Conservation (phyloP, 371 early-diverging fungal genomes). For the Saksenaea vasiformis region DNA sequence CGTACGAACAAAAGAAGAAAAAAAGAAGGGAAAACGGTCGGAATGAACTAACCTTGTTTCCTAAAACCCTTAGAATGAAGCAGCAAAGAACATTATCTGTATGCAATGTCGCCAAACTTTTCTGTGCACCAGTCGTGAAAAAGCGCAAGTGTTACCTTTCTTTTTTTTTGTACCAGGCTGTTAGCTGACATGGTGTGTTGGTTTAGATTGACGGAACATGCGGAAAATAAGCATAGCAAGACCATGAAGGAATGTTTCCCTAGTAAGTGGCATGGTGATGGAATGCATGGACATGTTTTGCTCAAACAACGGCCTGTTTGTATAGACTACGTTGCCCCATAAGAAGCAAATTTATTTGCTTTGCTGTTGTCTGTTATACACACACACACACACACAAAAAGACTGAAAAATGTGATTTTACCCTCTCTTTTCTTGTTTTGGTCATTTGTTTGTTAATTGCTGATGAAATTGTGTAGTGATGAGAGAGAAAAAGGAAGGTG, state of each 20-base stretch:
- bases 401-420: too few species aligned
- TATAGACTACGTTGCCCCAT: too few species aligned
- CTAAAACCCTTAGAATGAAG: conserved; percentile 80
- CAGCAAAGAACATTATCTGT: conserved; percentile 82
- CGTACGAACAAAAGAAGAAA: conserved; percentile 37
- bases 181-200: background rate
- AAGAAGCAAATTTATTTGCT: too few species aligned
- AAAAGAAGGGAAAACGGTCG: conserved; percentile 5
- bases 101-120: conserved; percentile 80
- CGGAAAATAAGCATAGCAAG: conserved; percentile 83
- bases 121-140: conserved; percentile 77
- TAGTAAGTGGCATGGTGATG: conserved; percentile 50
- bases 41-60: too few species aligned
- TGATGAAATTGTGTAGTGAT: too few species aligned
- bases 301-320: too few species aligned
- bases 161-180: too few species aligned
- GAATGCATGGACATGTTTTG: too few species aligned
- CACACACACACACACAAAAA: too few species aligned
- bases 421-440: too few species aligned
- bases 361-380: too few species aligned
- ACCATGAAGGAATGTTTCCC: conserved; percentile 83
- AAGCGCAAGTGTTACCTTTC: conserved; percentile 52
- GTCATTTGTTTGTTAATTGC: too few species aligned
- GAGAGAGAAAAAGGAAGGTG: background rate
- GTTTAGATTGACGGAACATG: conserved; percentile 69